Base-by-base conservation (phyloP, 2,329 filamentous ascomycete genomes). In the Microdochium nivale region DNA sequence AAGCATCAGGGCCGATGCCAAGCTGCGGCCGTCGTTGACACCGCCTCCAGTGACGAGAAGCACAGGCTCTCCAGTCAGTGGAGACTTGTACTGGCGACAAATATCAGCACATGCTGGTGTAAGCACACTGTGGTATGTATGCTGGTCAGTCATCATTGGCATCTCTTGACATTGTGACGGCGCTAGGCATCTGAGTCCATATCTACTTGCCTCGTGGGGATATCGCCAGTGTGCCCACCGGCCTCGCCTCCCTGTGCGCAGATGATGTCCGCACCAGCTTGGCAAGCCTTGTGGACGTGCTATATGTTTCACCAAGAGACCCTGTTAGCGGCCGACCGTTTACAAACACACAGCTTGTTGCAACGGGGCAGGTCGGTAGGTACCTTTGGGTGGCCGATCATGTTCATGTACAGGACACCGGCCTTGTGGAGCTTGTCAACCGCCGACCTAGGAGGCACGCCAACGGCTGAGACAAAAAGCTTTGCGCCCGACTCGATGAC, bases 331-430 rank as follows among this genome's bases (percentile, higher is more conserved):
- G 33, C 8, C 5, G 33, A 37, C 33, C 3, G 33, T 7, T 16
- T 8, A 37, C 11, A 14, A 5, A 37, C 27, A 5, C 27, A 30
- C 5, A 30, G 27, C 5, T n/a, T n/a, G 27, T 11, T 30, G 16
- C 35, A 43, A 14, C n/a, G n/a, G n/a, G n/a, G n/a, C n/a, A n/a
- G n/a, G n/a, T n/a, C n/a, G n/a, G n/a, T n/a, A 58, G 94, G 90
- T 76, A 96, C 92, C 84, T 96, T 96, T 66, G 92, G 91, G 78
- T 96, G 92, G 58, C 92, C 92, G 69, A 96, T 90, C 92, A 96
- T 97, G 84, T 96, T 97, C 91, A 96, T 96, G 80, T 94, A 95
- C 57, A 95, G 79, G 61, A 96, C 81, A 60, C 90, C 90, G 63
- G 82, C 75, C 63, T 81, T 79, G 80, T 68, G 64, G 32, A 67